These are phyloP conservation scores for Trebouxia sp. DNA, from an alignment of 139 green algal genomes.

Conservation along the genomic window DNA sequence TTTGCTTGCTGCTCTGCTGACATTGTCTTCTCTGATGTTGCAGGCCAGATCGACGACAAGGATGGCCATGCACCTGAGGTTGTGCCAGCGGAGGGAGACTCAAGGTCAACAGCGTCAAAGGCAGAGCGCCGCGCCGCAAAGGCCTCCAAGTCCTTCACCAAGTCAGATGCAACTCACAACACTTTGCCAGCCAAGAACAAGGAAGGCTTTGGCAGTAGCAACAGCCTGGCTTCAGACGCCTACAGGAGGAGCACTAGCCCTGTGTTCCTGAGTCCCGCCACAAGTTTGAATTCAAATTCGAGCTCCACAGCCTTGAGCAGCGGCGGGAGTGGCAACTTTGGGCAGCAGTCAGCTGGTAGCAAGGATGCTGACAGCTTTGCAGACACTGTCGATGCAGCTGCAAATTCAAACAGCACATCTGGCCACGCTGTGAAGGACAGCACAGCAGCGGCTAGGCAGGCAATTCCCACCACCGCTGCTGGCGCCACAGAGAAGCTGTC, in stretches of 20 bases:
- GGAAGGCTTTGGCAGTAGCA: background rate
- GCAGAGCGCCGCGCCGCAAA: background rate
- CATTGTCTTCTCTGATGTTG: too few species aligned
- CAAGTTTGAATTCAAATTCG: background rate
- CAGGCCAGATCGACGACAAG: background rate
- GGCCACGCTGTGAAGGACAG: too few species aligned
- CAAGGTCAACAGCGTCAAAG: background rate
- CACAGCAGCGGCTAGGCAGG: too few species aligned
- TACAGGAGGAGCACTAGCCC: background rate
- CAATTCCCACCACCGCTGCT: too few species aligned
- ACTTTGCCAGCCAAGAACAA: background rate
- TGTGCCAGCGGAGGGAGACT: background rate
- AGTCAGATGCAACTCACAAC: background rate
- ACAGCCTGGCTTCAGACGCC: background rate
- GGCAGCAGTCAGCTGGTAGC: background rate
- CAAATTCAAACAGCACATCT: too few species aligned
- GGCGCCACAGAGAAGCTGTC: background rate
- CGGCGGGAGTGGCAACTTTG: background rate
- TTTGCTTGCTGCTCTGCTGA: too few species aligned
- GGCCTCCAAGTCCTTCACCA: background rate
- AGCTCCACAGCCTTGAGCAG: background rate
- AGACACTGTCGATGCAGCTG: background rate
- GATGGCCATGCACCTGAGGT: constrained; percentile 19
- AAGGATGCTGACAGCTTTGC: constrained; percentile 13
- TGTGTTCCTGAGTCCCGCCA: background rate